These are phyloP conservation scores for Pyrus bretschneideri DNA, from an alignment of 306 rosid species.

Conservation along the genomic window DNA sequence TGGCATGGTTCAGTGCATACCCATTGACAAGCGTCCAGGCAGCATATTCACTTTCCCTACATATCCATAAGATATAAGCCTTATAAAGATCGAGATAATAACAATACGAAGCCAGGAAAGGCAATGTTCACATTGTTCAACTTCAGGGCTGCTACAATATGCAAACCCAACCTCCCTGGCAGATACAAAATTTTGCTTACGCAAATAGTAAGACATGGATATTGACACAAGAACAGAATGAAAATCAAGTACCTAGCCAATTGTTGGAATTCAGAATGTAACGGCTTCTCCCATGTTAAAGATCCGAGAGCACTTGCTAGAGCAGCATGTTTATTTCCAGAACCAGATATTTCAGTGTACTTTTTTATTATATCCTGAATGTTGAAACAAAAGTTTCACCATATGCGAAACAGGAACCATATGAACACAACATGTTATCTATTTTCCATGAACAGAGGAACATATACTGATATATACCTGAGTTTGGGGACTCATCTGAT, in stretches of 20 bases:
- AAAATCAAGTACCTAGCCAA: constrained; percentile 55
- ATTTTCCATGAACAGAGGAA: background rate
- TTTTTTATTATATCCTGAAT: constrained; percentile 66
- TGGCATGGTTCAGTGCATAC: constrained; percentile 80
- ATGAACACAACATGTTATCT: background rate
- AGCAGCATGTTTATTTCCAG: constrained; percentile 71
- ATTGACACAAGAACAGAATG: background rate
- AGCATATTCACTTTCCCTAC: constrained; percentile 94
- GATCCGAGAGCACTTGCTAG: constrained; percentile 75
- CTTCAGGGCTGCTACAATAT: background rate
- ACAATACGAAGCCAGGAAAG: background rate
- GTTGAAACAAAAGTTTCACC: constrained; percentile 4
- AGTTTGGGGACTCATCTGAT: constrained; percentile 70
- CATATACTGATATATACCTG: constrained; percentile 41
- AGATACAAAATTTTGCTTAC: background rate
- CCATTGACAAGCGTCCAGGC: constrained; percentile 98
- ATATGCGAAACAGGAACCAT: background rate
- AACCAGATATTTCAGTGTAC: constrained; percentile 50
- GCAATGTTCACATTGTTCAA: no score
- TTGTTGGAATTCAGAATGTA: constrained; percentile 67
- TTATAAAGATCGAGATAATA: background rate
- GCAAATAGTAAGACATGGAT: background rate
- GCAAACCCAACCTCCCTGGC: background rate
- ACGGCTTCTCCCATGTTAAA: constrained; percentile 75
- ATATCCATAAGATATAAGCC: constrained; percentile 12